Conservation (phyloP, 257 asterid genomes). For the Eustoma russellianum region DNA sequence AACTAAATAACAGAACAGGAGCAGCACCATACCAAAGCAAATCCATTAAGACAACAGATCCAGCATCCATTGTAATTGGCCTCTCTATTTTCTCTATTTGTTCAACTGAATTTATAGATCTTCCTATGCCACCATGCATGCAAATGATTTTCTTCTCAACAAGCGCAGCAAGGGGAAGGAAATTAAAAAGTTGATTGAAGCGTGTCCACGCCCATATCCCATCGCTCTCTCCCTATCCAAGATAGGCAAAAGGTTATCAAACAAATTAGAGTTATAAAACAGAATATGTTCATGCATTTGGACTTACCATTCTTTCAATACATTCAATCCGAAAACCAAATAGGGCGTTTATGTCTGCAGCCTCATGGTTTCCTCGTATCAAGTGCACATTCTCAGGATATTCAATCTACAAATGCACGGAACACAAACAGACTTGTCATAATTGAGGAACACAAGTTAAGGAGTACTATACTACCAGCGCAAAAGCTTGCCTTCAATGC, state of each 20-base stretch:
- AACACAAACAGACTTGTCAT: neutral
- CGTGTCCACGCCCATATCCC: conserved; percentile 99
- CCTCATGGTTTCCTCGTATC: conserved; percentile 99
- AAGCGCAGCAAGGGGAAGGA: conserved; percentile 95
- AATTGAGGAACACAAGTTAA: neutral
- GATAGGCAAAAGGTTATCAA: conserved; percentile 15
- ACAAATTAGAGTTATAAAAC: conserved; percentile 6
- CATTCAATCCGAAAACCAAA: conserved; percentile 99
- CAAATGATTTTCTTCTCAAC: conserved; percentile 96
- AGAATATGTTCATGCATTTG: conserved; percentile 1
- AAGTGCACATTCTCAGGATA: conserved; percentile 93
- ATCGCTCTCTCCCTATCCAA: conserved; percentile 85
- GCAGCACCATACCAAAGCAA: conserved; percentile 63
- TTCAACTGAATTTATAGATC: conserved; percentile 85
- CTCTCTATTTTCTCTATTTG: conserved; percentile 98
- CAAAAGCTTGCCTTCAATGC: conserved; percentile 74
- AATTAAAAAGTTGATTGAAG: conserved; percentile 88
- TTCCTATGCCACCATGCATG: conserved; percentile 99
- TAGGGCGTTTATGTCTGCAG: conserved; percentile 97
- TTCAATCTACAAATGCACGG: conserved; percentile 54
- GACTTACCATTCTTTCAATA: conserved; percentile 93
- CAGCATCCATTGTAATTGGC: conserved; percentile 99
- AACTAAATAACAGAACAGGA: conserved; percentile 9
- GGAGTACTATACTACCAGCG: neutral
- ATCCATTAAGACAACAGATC: conserved; percentile 93